Evolutionary conservation across 495 filamentous ascomycete genomes (phyloP).

Genomic region (Tuber borchii): DNA sequence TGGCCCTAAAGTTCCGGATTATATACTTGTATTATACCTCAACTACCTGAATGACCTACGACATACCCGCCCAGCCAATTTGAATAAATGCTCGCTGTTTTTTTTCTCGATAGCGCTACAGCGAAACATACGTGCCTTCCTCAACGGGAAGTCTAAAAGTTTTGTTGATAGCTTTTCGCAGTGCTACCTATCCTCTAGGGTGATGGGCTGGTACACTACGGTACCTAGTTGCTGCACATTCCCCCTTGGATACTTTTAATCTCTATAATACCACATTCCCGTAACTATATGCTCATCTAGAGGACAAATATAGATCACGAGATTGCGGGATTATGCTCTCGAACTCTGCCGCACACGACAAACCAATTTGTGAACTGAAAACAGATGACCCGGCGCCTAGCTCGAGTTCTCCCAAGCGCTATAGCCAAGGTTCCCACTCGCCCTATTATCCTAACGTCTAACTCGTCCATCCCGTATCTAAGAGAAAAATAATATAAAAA

Average conservation of each 20-base stretch:
- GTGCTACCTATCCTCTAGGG: neutral
- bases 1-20: neutral
- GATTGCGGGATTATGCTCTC: neutral
- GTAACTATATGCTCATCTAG: neutral
- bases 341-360: neutral
- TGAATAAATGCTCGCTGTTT: neutral
- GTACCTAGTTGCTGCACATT: neutral
- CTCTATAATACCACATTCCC: neutral
- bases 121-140: neutral
- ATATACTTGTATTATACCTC: neutral
- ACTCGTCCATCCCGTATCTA: neutral
- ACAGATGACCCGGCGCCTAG: neutral
- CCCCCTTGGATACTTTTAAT: neutral
- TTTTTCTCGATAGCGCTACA: neutral
- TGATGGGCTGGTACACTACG: neutral
- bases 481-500: neutral
- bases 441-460: neutral
- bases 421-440: neutral
- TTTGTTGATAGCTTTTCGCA: neutral
- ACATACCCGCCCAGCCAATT: neutral
- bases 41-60: neutral
- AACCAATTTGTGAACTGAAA: neutral
- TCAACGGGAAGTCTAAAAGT: neutral
- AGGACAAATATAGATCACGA: neutral
- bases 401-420: neutral